Evolutionary conservation across 2,329 filamentous ascomycete species (phyloP).

Genomic region (Paracorniculantispora psalliotae): DNA sequence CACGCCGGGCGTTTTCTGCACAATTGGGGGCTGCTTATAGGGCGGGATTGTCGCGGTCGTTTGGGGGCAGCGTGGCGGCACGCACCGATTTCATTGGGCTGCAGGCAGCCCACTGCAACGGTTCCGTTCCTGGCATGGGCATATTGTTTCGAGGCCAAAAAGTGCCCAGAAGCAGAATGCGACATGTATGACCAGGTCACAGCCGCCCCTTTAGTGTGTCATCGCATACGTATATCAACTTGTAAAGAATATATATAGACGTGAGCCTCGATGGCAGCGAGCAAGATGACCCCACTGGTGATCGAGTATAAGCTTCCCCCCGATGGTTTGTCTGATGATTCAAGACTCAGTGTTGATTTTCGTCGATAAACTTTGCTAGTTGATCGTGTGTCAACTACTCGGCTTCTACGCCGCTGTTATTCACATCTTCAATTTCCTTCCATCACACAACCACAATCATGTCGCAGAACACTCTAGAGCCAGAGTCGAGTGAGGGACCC

Average conservation of each 20-base stretch:
- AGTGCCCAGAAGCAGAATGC: background rate
- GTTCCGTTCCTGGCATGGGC: conserved; percentile 1
- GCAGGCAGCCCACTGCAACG: background rate
- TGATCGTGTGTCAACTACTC: background rate
- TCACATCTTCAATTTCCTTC: background rate
- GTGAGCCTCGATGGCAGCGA: too few species aligned
- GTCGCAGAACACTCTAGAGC: background rate
- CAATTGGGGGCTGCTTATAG: background rate
- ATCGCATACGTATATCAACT: background rate
- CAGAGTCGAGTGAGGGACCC: background rate
- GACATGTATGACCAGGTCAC: background rate
- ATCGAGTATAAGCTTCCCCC: background rate
- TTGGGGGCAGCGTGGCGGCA: background rate
- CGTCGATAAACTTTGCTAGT: background rate
- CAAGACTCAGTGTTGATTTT: too few species aligned
- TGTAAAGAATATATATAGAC: background rate
- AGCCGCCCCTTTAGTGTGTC: background rate
- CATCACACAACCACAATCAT: background rate
- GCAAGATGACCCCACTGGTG: background rate
- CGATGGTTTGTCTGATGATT: too few species aligned
- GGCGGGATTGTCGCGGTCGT: background rate
- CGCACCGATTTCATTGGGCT: background rate
- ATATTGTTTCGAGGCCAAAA: background rate
- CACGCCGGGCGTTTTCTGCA: background rate
- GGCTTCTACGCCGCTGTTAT: background rate